Evolutionary conservation across 2,329 filamentous ascomycete genomes (phyloP), one percentile per base, ranked within the genome.

Genomic region (Colletotrichum magnum): DNA sequence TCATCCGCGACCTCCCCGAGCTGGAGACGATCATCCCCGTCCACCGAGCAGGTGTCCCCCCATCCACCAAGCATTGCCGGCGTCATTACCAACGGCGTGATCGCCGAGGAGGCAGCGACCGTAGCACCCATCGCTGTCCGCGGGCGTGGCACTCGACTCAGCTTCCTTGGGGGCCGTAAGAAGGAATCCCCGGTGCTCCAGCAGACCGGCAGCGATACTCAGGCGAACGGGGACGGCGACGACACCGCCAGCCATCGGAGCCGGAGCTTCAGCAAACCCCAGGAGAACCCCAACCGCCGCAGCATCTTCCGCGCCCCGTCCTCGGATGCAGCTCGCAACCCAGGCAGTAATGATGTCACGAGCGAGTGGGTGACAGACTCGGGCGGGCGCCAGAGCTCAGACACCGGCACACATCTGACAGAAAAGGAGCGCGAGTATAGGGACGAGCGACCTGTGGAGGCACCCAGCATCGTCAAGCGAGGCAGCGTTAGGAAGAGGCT

Each of bases 401-500:
- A 78, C 26, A 45, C 71, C 5, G 60, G 68, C 16, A 65, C 72
- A 4, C 21, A 68, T 45, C 67, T 73, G 16, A 69, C 72, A 52
- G 74, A 77, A 41, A 69, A 70, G 53, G 73, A 77, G 53, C 62
- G 74, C 24, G 62, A 64, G 0, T 74, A 76, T 39, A 77, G 76
- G 51, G 84, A 70, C 2, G 68, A 70, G n/a, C 39, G 54, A 2
- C 26, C 78, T 3, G 41, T 21, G 3, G 61, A 62, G 6, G 36
- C 24, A 4, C 36, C 57, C 32, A 79, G 81, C 4, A 76, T 82
- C 45, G 77, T 80, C 64, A 85, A 86, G 75, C 87, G 88, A 60
- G 88, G 88, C 43, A 92, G 90, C 67, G 88, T 97, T 73, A 90
- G 91, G 81, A 95, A 94, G 82, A 84, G 94, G 75, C 85, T 97